Base-by-base conservation (phyloP, 345 rosid species). In the Camelina laxa region DNA sequence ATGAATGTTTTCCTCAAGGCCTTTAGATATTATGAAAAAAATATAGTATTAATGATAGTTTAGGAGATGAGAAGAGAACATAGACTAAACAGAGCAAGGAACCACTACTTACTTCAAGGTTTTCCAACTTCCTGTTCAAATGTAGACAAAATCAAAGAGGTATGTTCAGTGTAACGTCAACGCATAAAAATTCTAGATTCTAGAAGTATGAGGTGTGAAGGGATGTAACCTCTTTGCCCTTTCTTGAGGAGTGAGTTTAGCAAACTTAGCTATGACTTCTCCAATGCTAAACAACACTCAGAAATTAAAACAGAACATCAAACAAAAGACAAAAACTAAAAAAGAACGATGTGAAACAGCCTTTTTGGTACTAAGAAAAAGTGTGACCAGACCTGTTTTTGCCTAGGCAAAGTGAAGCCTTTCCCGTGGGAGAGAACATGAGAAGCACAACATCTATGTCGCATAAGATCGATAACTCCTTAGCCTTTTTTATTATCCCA, bases 241-340 rank as follows among this genome's bases (percentile, higher is more conserved):
- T 80, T 93, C 98, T 61, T 93, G 98, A 8, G 96, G 96, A 62
- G 92, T 84, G 50, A 89, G 63, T 69, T 88, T 92, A 74, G 89
- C 79, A 73, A 88, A 86, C 84, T 85, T 93, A 49, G 85, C 82
- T 60, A 93, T 87, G 33, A 93, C 85, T 72, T 88, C 96, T 77
- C 87, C 97, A 59, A 93, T 51, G 69, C 82, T 93, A 84, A 59
- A 30, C 44, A 44, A 21, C 24, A 20, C 27, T 15, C 47, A 27
- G 4, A 27, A 22, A 27, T n/a, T n/a, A 55, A 51, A 57, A 38
- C 45, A 62, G 27, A 58, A 77, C 55, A 65, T 64, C 35, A 27
- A 53, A 60, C 27, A 44, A 59, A 33, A 44, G 11, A 48, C 16
- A 27, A 50, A 27, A 21, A 65, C 45, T 12, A 33, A 61, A 60